Evolutionary conservation across 1,139 yeast species (phyloP).

Genomic region (Magnusiomyces ingens): DNA sequence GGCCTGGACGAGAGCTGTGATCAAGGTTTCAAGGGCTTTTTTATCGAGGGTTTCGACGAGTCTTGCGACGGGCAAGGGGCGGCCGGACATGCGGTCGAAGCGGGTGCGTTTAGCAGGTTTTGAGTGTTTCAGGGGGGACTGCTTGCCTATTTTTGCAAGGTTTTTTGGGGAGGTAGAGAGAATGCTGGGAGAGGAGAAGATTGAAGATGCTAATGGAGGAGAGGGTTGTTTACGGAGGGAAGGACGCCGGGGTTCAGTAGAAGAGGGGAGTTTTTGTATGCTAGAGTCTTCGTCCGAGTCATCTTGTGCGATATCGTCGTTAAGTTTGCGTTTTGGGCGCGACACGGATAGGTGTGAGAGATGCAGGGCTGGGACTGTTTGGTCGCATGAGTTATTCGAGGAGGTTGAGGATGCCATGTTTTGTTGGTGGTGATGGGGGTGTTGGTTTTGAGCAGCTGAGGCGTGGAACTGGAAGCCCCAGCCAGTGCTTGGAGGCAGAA

Average conservation of each 20-base stretch:
- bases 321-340: neutral
- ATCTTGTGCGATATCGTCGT: neutral
- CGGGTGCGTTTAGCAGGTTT: constrained; percentile 8
- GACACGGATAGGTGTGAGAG: no score
- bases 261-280: neutral
- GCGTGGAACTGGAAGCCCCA: constrained; percentile 15
- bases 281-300: neutral
- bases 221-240: neutral
- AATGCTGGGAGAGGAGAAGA: neutral
- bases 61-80: constrained; percentile 50
- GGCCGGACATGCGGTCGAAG: constrained; percentile 23
- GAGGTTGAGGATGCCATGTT: neutral
- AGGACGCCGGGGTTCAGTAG: neutral
- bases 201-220: neutral
- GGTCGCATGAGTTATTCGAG: neutral
- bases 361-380: neutral
- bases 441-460: neutral
- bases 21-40: constrained; percentile 45
- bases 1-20: constrained; percentile 45
- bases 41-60: constrained; percentile 63
- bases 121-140: neutral
- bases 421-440: neutral
- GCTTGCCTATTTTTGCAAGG: neutral
- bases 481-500: constrained; percentile 14
- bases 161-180: neutral